Evolutionary conservation across 169 alveolate species (phyloP), one percentile per base, ranked within the genome.

Genomic region (Babesia sp.): DNA sequence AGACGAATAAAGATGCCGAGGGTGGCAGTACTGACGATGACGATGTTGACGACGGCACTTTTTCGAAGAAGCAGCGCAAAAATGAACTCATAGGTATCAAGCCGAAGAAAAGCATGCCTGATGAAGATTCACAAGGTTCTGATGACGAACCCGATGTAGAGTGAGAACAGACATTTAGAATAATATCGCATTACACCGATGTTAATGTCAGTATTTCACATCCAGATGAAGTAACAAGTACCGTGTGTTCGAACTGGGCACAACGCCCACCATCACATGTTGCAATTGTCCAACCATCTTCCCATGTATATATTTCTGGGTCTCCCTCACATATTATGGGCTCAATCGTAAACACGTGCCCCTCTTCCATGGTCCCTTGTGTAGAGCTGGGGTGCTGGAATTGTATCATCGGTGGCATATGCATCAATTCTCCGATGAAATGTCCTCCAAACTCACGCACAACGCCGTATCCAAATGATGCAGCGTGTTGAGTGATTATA

Each of bases 191-290:
- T 63, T 69, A 54, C 18, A 14, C 48, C 18, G 28, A 34, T 14
- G 46, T 37, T n/a, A 44, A 11, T 1, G 83, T 80, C 24, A 94
- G 74, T 34, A 95, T 92, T 58, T 95, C 97, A 53, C 93, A 90
- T 8, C 97, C 96, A 45, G 83, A 80, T 6, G 86, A 92, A 31
- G 96, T 91, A 31, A 95, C 92, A 67, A 93, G 78, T 50, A 94
- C 87, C 39, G 95, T 95, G 71, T 95, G 98, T 72, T 95, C 98
- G 91, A 93, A 93, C 73, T 95, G 93, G 8, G 97, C 95, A 56
- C 96, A 82, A 54, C 77, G 87, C 26, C 97, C 94, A 64, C 90
- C 85, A 56, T 93, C 96, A 37, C 79, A 86, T 3, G 98, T 90
- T 39, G 91, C 91, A 3, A 89, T 91, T 24, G 98, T 95, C 97